Evolutionary conservation across 345 rosid species (phyloP), one percentile per base, ranked within the genome.

Genomic region (Salix koriyanagi): DNA sequence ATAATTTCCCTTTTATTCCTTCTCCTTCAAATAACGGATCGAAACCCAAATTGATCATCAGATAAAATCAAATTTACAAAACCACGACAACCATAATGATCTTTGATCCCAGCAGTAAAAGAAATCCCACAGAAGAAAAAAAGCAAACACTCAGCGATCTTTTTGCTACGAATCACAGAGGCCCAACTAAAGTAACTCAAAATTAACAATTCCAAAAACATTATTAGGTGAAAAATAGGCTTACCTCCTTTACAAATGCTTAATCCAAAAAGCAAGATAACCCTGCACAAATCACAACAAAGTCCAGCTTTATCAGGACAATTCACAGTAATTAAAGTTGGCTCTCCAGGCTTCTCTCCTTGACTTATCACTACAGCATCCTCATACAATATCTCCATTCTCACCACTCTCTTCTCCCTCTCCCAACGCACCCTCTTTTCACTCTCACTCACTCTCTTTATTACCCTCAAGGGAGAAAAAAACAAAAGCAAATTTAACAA

Each of bases 301-400:
- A 90, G 79, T 4, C 94, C 94, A 37, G 91, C 87, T 80, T 89
- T 90, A 65, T 90, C 94, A 23, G 94, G 90, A 48, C 94, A 90
- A 80, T 87, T 90, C 14, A 90, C 91, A 1, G 92, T 84, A 70
- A 91, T 83, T 71, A 85, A 84, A 77, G 89, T 86, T 32, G 78
- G 32, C 50, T 83, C 90, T 26, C 83, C 88, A 5, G 78, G 74
- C 41, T 79, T 84, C 83, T 86, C 80, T 25, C 88, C 79, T 36
- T 73, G 79, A 30, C 77, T 81, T 48, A 90, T 87, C 76, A 89
- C 79, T 73, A 90, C 92, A 44, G 82, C 79, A 77, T 90, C 92
- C 72, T 89, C 90, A 28, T 82, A 30, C 83, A 86, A 69, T 37
- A 89, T 78, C 61, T 87, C 91, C 94, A 90, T 90, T 75, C 39